Base-by-base conservation (phyloP, 495 filamentous ascomycete genomes). In the Bathelium albidoporum region DNA sequence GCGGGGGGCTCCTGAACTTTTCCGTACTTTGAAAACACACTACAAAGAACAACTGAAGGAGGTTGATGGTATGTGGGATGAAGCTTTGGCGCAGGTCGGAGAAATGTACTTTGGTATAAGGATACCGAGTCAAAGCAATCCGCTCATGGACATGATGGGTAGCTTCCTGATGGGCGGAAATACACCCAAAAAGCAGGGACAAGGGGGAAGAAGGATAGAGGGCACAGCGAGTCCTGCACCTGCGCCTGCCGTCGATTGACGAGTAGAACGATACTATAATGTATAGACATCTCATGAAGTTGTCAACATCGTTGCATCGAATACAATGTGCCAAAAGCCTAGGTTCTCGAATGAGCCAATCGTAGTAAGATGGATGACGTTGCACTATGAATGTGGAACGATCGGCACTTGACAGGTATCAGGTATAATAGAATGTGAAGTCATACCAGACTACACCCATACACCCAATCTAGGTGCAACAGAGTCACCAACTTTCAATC, bases 61-160 rank as follows among this genome's bases (percentile, higher is more conserved):
- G 65, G 76, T 86, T 2, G 80, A 53, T 22, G 64, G 79, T 1
- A 77, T 78, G 28, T 97, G 94, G 91, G 87, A 91, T 44, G 91
- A 94, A 71, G 83, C 89, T 24, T 77, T 97, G 67, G 87, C 89
- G 45, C 85, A 89, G 72, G 85, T 97, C 66, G 94, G 88, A 44
- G 92, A 97, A 81, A 92, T 94, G 82, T 99, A 97, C 77, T 99
- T 97, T 73, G 86, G 83, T n/a, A 96, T 99, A 71, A 87, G 87
- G 79, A 84, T 91, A 65, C 92, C 90, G 32, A 80, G 87, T 59
- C 89, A 93, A 76, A 86, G 86, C 45, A 97, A 96, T 71, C 91
- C 91, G 9, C 73, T 97, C 68, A 81, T 97, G 69, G 95, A 97
- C 69, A 97, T 99, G 91, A 95, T 97, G 91, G 89, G 91, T 2